Base-by-base conservation (phyloP, 1,284 basidiomycete genomes). In the Porogramme epimiltina region DNA sequence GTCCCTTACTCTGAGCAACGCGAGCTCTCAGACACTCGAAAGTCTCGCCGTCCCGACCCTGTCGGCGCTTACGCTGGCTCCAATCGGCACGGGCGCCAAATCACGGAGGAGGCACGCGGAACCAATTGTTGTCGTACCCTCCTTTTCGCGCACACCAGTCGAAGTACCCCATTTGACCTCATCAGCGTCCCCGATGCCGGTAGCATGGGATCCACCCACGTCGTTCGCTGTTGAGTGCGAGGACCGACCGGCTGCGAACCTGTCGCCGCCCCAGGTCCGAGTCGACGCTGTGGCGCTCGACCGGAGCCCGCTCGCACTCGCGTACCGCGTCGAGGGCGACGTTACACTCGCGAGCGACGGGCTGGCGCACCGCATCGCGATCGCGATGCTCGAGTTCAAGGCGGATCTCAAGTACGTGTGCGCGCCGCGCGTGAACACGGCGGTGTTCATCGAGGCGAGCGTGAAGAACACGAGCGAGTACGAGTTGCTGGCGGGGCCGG, bases 331-430 rank as follows among this genome's bases (percentile, higher is more conserved):
- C 16, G 73, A 76, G 24, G 80, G 78, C 2, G 58, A 66, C 8
- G 74, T 74, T 0, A 76, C 71, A n/a, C 76, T 84, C 47, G 77
- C 80, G 0, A 78, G 75, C 51, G 81, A 83, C 61, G 79, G 76
- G 0, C 62, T 71, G 2, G 71, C 74, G 24, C 82, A 85, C 63
- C 78, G 79, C 46, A 80, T 84, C 4, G 70, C 75, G 10, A 68
- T 85, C 45, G 76, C 80, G 0, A 61, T 76, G 3, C 65, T 84
- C 24, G 67, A 71, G 2, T 79, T 84, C 56, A 68, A 77, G 18
- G 69, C 75, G 2, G 69, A 70, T 25, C 67, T 82, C 34, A 71
- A 74, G 28, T 75, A 80, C 60, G 72, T 83, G 19, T 68, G 73
- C 4, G 73, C 80, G 33, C 82, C 82, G 15, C 70, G 75, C 36